Base-by-base conservation (phyloP, 257 asterid genomes). In the Solanum stenotomum region DNA sequence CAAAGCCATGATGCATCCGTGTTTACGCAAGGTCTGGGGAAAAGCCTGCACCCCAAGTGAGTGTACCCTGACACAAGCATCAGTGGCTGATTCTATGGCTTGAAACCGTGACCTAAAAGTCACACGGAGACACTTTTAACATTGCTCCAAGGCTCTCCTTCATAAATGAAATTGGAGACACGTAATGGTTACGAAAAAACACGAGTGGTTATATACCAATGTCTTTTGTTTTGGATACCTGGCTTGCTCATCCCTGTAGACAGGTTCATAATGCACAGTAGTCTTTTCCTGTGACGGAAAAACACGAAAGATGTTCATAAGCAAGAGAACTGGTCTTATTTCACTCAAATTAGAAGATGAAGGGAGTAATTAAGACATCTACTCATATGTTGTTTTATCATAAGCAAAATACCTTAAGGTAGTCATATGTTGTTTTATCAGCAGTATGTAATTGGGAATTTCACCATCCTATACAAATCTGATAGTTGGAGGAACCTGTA, bases 401-500 rank as follows among this genome's bases (percentile, higher is more conserved):
- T 74, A 74, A 20, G 46, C 46, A 5, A n/a, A 72, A 74, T 81
- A 95, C 99, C 98, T 97, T 93, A 37, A 97, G 99, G 92, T 95
- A 97, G 88, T 96, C 93, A 88, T 87, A 96, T 16, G 99, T 97
- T 89, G 97, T 97, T 89, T 90, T 91, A 91, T 96, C 99, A 72
- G 99, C 98, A 87, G 98, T 93, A 97, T 91, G 91, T 96, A 96
- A 92, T 91, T 92, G 3, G 99, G 98, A 98, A 96, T 97, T 90
- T 97, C 98, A 89, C 99, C 99, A 89, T 97, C 98, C 98, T 96
- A 87, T 70, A 96, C 98, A 89, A 97, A 97, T 91, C 98, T 96
- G 96, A 96, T 83, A 27, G 99, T 96, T 25, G 97, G 99, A 79
- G 99, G 99, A 83, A 96, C 98, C 99, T 97, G 93, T 87, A 90